These are phyloP conservation scores for Leccinum boreale DNA, from an alignment of 768 basidiomycete genomes.

Conservation along the genomic window DNA sequence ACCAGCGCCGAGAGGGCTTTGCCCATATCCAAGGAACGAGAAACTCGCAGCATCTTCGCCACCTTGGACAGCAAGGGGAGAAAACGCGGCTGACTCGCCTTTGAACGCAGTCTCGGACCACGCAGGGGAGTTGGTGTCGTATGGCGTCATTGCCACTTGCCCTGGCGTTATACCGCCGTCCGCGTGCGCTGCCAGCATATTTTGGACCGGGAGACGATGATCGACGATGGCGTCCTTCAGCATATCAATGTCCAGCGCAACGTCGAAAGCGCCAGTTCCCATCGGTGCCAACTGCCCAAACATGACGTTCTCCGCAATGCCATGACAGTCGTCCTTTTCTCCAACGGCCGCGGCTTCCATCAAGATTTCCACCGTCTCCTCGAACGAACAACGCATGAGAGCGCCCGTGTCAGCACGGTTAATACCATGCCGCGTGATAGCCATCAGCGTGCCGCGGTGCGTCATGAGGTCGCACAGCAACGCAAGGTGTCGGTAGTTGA, in stretches of 20 bases:
- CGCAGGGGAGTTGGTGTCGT: slow-evolving; percentile 86
- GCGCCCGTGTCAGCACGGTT: slow-evolving; percentile 99
- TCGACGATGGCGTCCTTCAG: slow-evolving; percentile 98
- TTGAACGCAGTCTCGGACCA: slow-evolving; percentile 77
- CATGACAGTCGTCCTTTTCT: slow-evolving; percentile 97
- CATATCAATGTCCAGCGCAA: slow-evolving; percentile 96
- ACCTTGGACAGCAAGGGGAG: slow-evolving; percentile 85
- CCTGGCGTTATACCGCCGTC: slow-evolving; percentile 92
- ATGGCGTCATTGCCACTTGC: slow-evolving; percentile 94
- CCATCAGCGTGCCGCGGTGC: slow-evolving; percentile 91
- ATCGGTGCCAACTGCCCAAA: slow-evolving; percentile 99
- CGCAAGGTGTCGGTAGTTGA: slow-evolving; percentile 96
- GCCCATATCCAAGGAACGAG: slow-evolving; percentile 74
- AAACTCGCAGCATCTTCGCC: slow-evolving; percentile 81
- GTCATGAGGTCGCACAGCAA: slow-evolving; percentile 99
- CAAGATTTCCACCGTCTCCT: slow-evolving; percentile 98
- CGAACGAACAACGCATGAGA: slow-evolving; percentile 97
- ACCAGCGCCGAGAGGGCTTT: slow-evolving; percentile 79
- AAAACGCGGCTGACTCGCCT: slow-evolving; percentile 88
- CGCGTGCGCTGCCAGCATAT: slow-evolving; percentile 70
- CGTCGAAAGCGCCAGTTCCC: slow-evolving; percentile 97
- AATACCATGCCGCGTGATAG: slow-evolving; percentile 98
- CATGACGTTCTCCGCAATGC: slow-evolving; percentile 98
- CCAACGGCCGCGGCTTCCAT: slow-evolving; percentile 99
- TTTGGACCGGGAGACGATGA: slow-evolving; percentile 85